Evolutionary conservation across 1,139 yeast genomes (phyloP), one percentile per base, ranked within the genome.

Genomic region (Candida gigantensis): DNA sequence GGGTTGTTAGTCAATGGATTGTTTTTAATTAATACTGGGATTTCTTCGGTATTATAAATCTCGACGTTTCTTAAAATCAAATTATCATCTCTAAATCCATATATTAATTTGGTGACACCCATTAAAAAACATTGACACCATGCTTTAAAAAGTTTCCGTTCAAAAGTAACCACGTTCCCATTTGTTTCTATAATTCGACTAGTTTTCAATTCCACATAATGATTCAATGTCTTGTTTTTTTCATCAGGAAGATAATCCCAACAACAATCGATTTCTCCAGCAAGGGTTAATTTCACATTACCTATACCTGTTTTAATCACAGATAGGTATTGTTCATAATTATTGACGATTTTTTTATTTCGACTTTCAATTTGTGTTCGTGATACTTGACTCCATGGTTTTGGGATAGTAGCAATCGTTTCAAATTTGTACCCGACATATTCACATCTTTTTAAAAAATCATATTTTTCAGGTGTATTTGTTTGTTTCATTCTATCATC

Each of bases 41-140:
- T 71, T 47, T 86, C 84, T 31, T 84, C 92, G 0, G 95, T 85
- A 35, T 77, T 69, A 57, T 68, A 89, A 41, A 83, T 79, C 58
- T 92, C 97, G 2, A 88, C 79, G 3, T 82, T 62, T 45, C 74
- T 68, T 39, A 94, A 63, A 18, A 73, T 58, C 35, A 85, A 72
- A 28, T 75, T 64, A 19, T 84, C 84, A 55, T 89, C 95, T 45
- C 97, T 72, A 60, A 85, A 92, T 0, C 97, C 99, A 54, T 87
- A 86, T 1, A 86, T 76, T 3, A 92, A 72, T 43, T 77, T 77
- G 8, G 84, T 81, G 12, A 90, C 74, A 3, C 98, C 98, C 36
- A 88, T 71, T 28, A 94, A 64, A 57, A 90, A 94, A 45, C 95
- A 83, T 63, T 90, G 97, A 3, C 96, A 89, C 99, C 99, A 94